Evolutionary conservation across 768 basidiomycete species (phyloP).

Genomic region (Boletus tomentosulus): DNA sequence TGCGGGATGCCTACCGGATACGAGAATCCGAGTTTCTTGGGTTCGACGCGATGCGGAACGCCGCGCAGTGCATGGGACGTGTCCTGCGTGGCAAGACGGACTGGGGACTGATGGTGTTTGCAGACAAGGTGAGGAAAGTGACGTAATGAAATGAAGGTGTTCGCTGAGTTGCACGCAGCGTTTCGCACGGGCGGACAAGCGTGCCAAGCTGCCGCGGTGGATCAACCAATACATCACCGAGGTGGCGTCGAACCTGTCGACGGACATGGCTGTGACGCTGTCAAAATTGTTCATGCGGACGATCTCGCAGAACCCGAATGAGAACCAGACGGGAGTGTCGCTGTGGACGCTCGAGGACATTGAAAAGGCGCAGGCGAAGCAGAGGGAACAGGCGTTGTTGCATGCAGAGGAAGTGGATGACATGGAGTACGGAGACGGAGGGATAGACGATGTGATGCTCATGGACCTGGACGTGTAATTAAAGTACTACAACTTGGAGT

Average conservation of each 20-base stretch:
- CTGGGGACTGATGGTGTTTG: constrained; percentile 99
- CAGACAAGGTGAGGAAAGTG: constrained; percentile 75
- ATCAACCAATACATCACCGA: constrained; percentile 99
- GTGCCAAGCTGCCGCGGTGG: constrained; percentile 96
- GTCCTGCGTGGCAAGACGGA: constrained; percentile 98
- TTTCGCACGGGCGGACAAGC: constrained; percentile 88
- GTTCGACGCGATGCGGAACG: constrained; percentile 99
- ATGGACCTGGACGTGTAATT: constrained; percentile 48
- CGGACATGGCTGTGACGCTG: constrained; percentile 93
- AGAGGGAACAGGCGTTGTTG: constrained; percentile 59
- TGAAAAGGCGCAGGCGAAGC: constrained; percentile 78
- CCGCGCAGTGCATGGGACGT: constrained; percentile 97
- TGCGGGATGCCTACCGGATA: constrained; percentile 97
- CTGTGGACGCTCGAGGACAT: constrained; percentile 95
- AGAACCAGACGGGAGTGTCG: constrained; percentile 91
- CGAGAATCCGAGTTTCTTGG: constrained; percentile 98
- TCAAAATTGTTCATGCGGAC: constrained; percentile 96
- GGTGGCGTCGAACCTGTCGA: constrained; percentile 93
- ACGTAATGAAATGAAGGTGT: neutral
- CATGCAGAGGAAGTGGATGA: constrained; percentile 27
- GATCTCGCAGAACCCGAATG: constrained; percentile 98
- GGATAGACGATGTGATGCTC: constrained; percentile 59
- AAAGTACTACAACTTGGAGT: neutral
- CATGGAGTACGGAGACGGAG: constrained; percentile 62
- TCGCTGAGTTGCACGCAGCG: constrained; percentile 46